These are phyloP conservation scores for Colletotrichum higginsianum DNA, from an alignment of 2,329 filamentous ascomycete species.

Conservation along the genomic window DNA sequence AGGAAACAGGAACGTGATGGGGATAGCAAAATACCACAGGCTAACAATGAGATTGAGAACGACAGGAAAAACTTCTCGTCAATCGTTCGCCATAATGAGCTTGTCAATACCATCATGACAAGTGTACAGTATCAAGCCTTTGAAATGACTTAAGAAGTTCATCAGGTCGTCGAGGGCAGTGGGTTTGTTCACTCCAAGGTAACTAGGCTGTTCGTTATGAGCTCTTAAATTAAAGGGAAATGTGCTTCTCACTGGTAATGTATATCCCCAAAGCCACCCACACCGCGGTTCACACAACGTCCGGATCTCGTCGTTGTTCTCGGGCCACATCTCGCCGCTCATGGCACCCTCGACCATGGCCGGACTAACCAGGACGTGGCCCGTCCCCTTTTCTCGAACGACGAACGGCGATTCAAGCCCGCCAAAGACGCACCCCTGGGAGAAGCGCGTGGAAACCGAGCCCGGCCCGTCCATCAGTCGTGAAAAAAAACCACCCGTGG, in stretches of 20 bases:
- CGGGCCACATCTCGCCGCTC: not conserved
- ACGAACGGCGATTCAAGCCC: not conserved
- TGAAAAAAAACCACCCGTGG: not conserved
- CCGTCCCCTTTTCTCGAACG: not conserved
- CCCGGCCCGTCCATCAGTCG: not conserved
- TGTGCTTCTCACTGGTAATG: too few species aligned
- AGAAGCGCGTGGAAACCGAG: not conserved
- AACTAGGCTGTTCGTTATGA: too few species aligned
- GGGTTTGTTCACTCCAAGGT: too few species aligned
- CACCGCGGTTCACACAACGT: not conserved
- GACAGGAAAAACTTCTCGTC: accelerated
- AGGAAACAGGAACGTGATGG: not conserved
- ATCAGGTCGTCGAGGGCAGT: too few species aligned
- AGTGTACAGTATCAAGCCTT: too few species aligned
- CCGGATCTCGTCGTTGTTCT: not conserved
- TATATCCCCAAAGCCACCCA: not conserved
- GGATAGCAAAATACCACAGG: too few species aligned
- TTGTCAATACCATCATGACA: too few species aligned
- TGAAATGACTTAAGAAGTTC: too few species aligned
- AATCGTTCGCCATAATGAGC: too few species aligned
- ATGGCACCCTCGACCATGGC: not conserved
- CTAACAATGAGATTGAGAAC: too few species aligned
- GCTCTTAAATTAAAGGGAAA: too few species aligned
- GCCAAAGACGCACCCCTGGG: not conserved
- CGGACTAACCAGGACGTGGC: not conserved